Base-by-base conservation (phyloP, 106 monocot genomes). In the Allium fistulosum region DNA sequence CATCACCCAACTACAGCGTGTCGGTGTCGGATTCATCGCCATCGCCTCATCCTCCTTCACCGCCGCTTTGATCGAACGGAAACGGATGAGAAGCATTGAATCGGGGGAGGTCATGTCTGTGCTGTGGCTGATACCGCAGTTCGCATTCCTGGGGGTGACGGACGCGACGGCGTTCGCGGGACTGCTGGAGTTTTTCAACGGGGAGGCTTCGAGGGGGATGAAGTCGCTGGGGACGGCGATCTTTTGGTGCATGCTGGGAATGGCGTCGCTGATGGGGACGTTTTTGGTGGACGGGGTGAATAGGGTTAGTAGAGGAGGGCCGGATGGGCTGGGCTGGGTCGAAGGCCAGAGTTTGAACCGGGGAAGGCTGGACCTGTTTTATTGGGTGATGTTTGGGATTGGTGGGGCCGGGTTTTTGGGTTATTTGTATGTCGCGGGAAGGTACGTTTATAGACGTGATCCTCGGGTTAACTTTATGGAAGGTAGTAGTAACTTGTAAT, bases 81-180 rank as follows among this genome's bases (percentile, higher is more conserved):
- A 79, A 59, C 65, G 87, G 62, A 61, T 53, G 66, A 71, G 55
- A 16, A 8, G 75, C 22, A 60, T 57, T 48, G 58, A 74, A 66
- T 47, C 49, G 9, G 74, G 49, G 4, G 66, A 78, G 13, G 75
- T 71, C 3, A 83, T 90, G 74, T 90, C 86, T 5, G 64, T 90
- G 16, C 63, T 90, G 8, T 90, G 87, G 87, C 65, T 91, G 52
- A 58, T 57, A 10, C 11, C 58, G 7, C 90, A 91, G 58, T 91
- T 87, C 61, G 76, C 87, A 53, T 16, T 84, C 22, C 17, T 87
- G 6, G 83, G 90, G 11, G 46, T 91, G 26, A 57, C 51, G 2
- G 86, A 86, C 27, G 83, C 76, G 9, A 84, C 90, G 13, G 59
- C 79, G 7, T 91, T 91, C 46, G 76, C 77, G 0, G 90, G 90